Percentiles rank a stretch among this genome's conserved stretches.
phyloP scores from a whole-genome alignment of 2,329 filamentous ascomycete species.

The Apiospora phragmitis region DNA sequence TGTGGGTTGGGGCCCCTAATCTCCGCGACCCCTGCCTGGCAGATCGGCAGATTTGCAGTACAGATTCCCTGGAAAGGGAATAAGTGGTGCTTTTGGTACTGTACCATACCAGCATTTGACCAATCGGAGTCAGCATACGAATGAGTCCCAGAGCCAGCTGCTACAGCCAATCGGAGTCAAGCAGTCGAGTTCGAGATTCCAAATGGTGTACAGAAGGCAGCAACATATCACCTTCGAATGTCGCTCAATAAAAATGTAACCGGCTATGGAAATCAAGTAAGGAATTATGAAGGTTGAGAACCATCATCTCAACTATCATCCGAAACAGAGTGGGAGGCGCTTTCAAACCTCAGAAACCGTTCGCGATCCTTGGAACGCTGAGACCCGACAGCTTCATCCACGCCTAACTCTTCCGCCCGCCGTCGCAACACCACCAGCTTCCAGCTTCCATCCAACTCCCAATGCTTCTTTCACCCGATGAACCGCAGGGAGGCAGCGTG shows the following conservation, averaged over 20 bases:
- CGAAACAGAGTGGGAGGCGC: not conserved
- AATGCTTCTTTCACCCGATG: not conserved
- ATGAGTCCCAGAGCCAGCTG: not conserved
- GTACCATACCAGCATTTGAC: not conserved
- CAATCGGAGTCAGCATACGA: slow-evolving; percentile 2
- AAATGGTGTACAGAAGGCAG: not conserved
- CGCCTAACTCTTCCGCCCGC: not conserved
- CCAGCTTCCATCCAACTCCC: not conserved
- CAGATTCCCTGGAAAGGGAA: not conserved
- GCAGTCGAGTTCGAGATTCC: not conserved
- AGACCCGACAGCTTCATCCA: not conserved
- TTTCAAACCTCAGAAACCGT: not conserved
- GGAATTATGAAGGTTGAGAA: not conserved
- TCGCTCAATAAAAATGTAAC: not conserved
- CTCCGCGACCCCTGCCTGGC: not conserved
- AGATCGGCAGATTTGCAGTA: not conserved
- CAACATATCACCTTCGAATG: not conserved
- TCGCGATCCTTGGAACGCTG: not conserved
- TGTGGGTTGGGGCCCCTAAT: not conserved
- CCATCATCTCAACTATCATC: not conserved
- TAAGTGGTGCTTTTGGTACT: not conserved
- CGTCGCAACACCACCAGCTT: not conserved
- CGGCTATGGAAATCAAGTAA: not conserved
- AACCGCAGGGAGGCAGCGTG: not conserved
- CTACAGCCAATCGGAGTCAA: not conserved